These are phyloP conservation scores for Prunella vulgaris DNA, from an alignment of 257 asterid genomes.

Conservation along the genomic window DNA sequence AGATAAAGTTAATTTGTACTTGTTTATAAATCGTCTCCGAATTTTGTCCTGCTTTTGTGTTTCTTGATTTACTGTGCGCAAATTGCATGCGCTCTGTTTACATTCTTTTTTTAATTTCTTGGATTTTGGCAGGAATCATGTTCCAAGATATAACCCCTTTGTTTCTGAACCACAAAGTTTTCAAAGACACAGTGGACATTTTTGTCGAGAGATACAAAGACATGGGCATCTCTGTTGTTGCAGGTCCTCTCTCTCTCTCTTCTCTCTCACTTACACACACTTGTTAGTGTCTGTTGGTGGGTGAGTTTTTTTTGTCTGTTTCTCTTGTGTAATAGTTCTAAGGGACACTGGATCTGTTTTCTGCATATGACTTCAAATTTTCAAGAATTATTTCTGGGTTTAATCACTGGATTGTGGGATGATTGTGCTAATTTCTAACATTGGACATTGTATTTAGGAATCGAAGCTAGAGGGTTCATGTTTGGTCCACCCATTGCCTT, in stretches of 20 bases:
- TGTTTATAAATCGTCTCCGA: no score
- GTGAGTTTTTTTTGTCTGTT: neutral
- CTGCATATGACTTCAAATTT: neutral
- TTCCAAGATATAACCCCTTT: slow-evolving; percentile 81
- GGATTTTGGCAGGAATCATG: slow-evolving; percentile 59
- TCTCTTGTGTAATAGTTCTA: neutral
- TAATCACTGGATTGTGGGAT: neutral
- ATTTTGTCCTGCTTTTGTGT: neutral
- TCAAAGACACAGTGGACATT: slow-evolving; percentile 73
- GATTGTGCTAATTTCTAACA: neutral
- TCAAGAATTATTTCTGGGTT: neutral
- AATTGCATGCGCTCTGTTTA: slow-evolving; percentile 14
- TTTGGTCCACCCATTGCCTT: slow-evolving; percentile 77
- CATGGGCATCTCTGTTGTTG: slow-evolving; percentile 81
- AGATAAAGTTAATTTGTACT: no score
- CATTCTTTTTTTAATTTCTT: neutral
- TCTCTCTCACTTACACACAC: neutral
- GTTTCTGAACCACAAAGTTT: slow-evolving; percentile 65
- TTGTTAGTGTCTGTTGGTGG: neutral
- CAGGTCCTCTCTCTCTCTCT: slow-evolving; percentile 48
- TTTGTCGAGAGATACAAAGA: slow-evolving; percentile 77
- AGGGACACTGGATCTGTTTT: neutral
- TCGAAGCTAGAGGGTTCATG: slow-evolving; percentile 84
- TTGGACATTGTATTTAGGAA: slow-evolving; percentile 43
- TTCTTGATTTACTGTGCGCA: neutral